phyloP scores from a whole-genome alignment of 495 filamentous ascomycete genomes.

The Trichoderma reesei region DNA sequence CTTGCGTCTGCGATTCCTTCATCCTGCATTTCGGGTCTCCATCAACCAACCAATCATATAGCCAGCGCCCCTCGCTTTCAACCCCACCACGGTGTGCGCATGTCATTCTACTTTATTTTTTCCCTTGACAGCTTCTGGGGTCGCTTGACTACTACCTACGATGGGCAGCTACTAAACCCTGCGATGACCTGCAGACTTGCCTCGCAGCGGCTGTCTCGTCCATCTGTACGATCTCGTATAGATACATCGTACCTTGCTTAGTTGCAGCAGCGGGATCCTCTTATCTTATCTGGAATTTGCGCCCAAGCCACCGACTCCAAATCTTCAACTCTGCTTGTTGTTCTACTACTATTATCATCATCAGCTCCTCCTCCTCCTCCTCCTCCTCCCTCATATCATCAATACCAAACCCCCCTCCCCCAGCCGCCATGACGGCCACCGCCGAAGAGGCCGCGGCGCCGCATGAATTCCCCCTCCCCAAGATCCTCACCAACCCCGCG shows the following conservation, averaged over 20 bases:
- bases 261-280: no score
- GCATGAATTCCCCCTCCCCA: constrained; percentile 45
- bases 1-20: neutral
- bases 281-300: neutral
- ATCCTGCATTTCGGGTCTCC: neutral
- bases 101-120: neutral
- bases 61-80: neutral
- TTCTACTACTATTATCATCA: no score
- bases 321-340: no score
- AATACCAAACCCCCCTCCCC: no score
- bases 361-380: neutral
- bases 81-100: neutral
- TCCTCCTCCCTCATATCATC: no score
- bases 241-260: no score
- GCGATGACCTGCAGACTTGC: constrained; percentile 1
- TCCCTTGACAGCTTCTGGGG: neutral
- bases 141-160: no score
- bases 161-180: neutral
- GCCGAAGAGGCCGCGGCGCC: neutral
- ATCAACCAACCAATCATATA: neutral
- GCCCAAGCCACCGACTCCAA: neutral
- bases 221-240: neutral
- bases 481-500: constrained; percentile 51
- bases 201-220: neutral
- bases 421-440: constrained; percentile 3